phyloP scores from a whole-genome alignment of 306 rosid genomes.

The Quercus parvula region DNA sequence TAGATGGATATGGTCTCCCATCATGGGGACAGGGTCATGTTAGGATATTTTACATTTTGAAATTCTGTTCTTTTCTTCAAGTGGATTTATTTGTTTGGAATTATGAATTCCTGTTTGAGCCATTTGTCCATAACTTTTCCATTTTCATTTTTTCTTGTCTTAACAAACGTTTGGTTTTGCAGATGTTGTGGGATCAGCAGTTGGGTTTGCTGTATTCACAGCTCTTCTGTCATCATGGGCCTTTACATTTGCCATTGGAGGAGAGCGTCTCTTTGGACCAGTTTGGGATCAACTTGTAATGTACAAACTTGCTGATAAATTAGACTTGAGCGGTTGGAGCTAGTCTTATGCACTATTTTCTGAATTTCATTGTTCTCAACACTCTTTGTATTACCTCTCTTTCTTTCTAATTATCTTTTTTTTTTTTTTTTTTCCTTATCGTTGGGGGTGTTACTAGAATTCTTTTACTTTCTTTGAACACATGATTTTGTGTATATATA shows the following conservation, averaged over 20 bases:
- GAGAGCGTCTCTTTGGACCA: conserved; percentile 75
- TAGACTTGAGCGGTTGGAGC: conserved; percentile 81
- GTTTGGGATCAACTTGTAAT: conserved; percentile 81
- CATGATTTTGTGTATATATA: background rate
- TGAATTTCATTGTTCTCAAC: background rate
- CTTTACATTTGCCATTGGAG: conserved; percentile 77
- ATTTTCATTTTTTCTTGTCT: conserved; percentile 2
- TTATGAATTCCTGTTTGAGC: conserved; percentile 8
- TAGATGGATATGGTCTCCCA: no score
- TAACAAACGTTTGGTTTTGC: conserved; percentile 17
- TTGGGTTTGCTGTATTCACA: conserved; percentile 61
- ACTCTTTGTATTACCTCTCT: background rate
- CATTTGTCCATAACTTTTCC: background rate
- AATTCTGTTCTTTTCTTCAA: background rate
- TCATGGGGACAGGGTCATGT: no score
- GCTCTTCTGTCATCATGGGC: conserved; percentile 78
- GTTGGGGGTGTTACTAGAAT: background rate
- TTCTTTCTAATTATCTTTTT: no score
- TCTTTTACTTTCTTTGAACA: background rate
- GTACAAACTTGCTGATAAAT: conserved; percentile 88
- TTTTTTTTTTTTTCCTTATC: background rate
- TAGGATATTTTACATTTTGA: background rate
- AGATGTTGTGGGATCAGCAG: conserved; percentile 74
- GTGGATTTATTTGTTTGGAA: conserved; percentile 1
- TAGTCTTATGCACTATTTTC: conserved; percentile 22